Percentiles rank a stretch among this genome's conserved stretches.
These are phyloP conservation scores for Suillus bovinus DNA, from an alignment of 768 basidiomycete species.

Conservation along the genomic window DNA sequence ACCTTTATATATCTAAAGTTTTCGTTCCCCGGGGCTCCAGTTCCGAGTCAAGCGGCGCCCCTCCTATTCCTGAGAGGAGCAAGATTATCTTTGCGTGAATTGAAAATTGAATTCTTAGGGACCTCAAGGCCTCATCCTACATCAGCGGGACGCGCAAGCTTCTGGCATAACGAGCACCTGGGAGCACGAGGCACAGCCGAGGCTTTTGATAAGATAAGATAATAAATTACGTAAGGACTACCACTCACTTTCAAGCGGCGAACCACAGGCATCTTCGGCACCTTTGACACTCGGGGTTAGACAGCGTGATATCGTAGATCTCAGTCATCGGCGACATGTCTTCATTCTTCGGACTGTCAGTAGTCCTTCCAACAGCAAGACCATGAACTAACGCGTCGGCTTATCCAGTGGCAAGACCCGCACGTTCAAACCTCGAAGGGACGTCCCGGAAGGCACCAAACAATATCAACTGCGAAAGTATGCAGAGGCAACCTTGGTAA, in stretches of 20 bases:
- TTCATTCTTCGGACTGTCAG: conserved; percentile 87
- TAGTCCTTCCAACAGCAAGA: conserved; percentile 16
- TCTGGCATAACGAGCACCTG: not conserved
- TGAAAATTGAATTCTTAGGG: not conserved
- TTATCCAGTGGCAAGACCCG: conserved; percentile 77
- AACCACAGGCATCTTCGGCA: not conserved
- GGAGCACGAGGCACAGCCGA: not conserved
- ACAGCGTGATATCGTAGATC: conserved; percentile 9
- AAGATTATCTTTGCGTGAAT: not conserved
- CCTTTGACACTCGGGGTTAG: not conserved
- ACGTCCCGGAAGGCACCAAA: conserved; percentile 94
- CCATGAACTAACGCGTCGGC: conserved; percentile 16
- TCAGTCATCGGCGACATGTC: conserved; percentile 52
- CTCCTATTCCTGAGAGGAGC: not conserved
- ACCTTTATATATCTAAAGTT: conserved; percentile 3
- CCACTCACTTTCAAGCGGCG: not conserved
- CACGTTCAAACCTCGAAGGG: conserved; percentile 95
- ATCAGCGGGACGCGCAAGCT: not conserved
- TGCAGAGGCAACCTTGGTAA: conserved; percentile 90
- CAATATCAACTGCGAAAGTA: conserved; percentile 98
- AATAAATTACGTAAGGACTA: not conserved
- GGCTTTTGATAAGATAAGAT: conserved; percentile 2
- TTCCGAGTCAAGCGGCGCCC: not conserved
- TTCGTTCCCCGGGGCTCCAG: not conserved
- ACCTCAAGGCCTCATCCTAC: too few species aligned